These are phyloP conservation scores for Saturnispora dispora DNA, from an alignment of 805 yeast species.

Conservation along the genomic window DNA sequence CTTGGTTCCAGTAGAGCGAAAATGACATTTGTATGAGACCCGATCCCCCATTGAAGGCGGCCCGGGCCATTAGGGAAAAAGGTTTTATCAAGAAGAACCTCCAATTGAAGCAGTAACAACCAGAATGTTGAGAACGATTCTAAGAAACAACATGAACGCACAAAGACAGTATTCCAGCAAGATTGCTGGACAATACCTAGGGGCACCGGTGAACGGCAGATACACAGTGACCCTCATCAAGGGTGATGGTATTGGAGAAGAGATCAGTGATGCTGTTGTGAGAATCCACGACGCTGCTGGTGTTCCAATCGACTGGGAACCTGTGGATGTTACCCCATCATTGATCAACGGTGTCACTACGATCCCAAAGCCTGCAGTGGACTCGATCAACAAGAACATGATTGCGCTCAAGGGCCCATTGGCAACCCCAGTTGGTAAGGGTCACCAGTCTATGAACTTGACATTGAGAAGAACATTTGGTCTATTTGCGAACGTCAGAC, in stretches of 20 bases:
- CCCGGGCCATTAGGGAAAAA: neutral
- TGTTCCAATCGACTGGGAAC: conserved; percentile 96
- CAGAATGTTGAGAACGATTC: neutral
- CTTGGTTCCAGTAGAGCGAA: conserved; percentile 1
- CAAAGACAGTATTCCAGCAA: conserved; percentile 29
- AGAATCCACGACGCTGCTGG: conserved; percentile 87
- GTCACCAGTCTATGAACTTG: conserved; percentile 94
- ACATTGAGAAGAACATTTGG: conserved; percentile 95
- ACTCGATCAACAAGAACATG: conserved; percentile 83
- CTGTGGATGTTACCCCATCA: conserved; percentile 91
- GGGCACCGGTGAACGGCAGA: conserved; percentile 66
- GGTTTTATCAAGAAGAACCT: neutral
- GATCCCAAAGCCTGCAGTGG: conserved; percentile 85
- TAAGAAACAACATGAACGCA: conserved; percentile 8
- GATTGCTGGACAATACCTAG: conserved; percentile 57
- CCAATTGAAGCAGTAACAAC: conserved; percentile 1
- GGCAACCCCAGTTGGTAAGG: conserved; percentile 98
- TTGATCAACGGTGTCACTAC: conserved; percentile 89
- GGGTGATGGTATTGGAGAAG: conserved; percentile 98
- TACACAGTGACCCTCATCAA: conserved; percentile 92
- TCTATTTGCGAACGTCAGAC: conserved; percentile 95
- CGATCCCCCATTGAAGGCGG: neutral
- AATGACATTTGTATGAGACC: neutral
- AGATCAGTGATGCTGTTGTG: conserved; percentile 90
- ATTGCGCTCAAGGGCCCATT: conserved; percentile 97